A percentile compares a stretch with the other conserved stretches of the same genome.
Conservation (phyloP, 169 alveolate species). For the Plasmodium gonderi region DNA sequence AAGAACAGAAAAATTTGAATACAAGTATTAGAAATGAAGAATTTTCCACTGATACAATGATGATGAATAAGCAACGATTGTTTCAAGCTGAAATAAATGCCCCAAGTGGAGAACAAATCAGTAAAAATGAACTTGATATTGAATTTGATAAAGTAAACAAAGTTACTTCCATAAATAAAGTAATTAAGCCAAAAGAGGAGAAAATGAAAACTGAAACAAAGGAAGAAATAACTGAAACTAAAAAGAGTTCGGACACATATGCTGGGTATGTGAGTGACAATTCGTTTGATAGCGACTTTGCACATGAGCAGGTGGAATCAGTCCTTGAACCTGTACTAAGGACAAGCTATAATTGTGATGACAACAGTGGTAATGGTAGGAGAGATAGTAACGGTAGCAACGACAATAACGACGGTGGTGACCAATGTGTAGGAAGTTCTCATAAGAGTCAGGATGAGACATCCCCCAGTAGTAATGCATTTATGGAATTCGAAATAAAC, state of each 20-base stretch:
- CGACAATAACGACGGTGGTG: neutral
- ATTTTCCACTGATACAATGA: neutral
- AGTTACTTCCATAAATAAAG: neutral
- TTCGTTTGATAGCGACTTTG: constrained; percentile 50
- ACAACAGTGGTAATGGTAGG: neutral
- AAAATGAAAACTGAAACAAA: neutral
- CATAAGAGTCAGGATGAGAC: too few relatives aligned
- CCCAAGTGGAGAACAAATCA: neutral
- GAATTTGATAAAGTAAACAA: neutral
- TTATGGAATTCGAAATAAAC: constrained; percentile 29
- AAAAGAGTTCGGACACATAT: neutral
- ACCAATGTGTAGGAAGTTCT: neutral
- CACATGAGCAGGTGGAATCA: neutral
- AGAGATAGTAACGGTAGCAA: neutral
- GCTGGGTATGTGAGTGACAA: constrained; percentile 19
- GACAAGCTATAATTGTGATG: neutral
- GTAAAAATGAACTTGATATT: neutral
- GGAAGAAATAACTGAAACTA: neutral
- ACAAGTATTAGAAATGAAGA: neutral
- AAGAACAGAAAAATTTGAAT: neutral
- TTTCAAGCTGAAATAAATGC: neutral
- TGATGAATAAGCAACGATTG: neutral
- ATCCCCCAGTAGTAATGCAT: neutral
- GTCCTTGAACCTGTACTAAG: neutral
- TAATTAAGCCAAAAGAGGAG: neutral